Evolutionary conservation across 2,329 filamentous ascomycete species (phyloP), one percentile per base, ranked within the genome.

Genomic region (Zymoseptoria crescenta): DNA sequence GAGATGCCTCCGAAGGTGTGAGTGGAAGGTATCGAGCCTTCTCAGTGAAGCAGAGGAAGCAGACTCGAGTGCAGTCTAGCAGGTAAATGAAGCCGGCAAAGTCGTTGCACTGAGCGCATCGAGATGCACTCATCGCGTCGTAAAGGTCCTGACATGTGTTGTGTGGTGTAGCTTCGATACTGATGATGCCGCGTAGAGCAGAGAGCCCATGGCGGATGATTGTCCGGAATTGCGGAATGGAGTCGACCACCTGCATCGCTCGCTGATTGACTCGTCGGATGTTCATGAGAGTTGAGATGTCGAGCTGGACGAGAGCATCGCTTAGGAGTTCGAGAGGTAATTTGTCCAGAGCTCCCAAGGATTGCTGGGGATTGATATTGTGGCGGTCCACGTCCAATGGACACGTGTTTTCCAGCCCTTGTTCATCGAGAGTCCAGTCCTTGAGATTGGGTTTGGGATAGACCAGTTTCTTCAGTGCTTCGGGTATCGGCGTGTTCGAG

Each of bases 1-100:
- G n/a, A 16, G 53, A 45, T 3, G 56, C 55, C 10, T 57, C 29
- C 19, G 20, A 3, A 50, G 28, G 20, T 2, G 55, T 54, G 8
- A 73, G 30, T 29, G 74, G 73, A 50, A 73, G 66, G 58, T 73
- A 76, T 52, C 62, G 59, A 0, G 49, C 27, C 2, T 69, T 56
- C n/a, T 57, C 54, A 30, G 69, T 67, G 59, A 75, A 73, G 66
- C 75, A 76, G 16, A 70, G 61, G 59, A 70, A 75, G 65, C 76
- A 79, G 54, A 77, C 73, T 1, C 75, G 73, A 29, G 63, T 64
- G 62, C 73, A 75, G 52, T 67, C 71, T 49, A 77, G 65, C 20
- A 77, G 69, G 62, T 76, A 76, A 53, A 77, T 64, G 58, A 75
- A 72, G 49, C 65, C 68, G 35, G 72, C 75, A 58, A 77, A 75